Conservation (phyloP, 2,329 filamentous ascomycete genomes). For the Hypoxylon sp. region DNA sequence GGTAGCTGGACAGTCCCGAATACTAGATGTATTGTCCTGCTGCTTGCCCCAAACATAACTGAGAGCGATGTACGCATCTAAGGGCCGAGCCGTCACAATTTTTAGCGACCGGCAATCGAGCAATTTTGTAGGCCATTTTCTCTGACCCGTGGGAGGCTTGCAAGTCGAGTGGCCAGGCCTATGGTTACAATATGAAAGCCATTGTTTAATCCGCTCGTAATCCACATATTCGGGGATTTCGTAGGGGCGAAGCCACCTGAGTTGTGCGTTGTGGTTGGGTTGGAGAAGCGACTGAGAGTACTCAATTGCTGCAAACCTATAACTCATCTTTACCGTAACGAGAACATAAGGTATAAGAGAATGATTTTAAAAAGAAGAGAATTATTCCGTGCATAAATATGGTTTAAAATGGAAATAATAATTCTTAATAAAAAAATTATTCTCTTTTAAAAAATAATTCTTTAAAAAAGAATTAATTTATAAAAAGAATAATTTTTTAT, state of each 20-base stretch:
- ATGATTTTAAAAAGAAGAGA: too few species aligned
- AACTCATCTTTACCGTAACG: not conserved
- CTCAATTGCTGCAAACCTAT: not conserved
- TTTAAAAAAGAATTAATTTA: too few species aligned
- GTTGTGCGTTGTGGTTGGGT: not conserved
- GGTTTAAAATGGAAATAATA: too few species aligned
- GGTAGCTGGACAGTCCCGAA: not conserved
- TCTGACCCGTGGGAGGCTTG: not conserved
- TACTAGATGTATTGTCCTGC: not conserved
- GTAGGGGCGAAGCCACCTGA: not conserved
- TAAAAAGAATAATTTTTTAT: too few species aligned
- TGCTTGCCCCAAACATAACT: conserved; percentile 14
- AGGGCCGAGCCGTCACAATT: not conserved
- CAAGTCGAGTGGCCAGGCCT: not conserved
- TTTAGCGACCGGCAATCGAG: not conserved
- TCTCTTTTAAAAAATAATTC: too few species aligned
- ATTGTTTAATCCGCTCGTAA: not conserved
- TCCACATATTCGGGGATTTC: not conserved
- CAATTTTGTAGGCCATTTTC: not conserved
- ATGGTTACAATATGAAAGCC: not conserved
- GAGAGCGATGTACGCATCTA: not conserved
- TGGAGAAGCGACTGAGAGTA: not conserved
- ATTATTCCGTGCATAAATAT: too few species aligned
- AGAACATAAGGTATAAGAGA: too few species aligned
- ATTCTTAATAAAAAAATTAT: too few species aligned